Evolutionary conservation across 208 protist genomes (phyloP), one percentile per base, ranked within the genome.

Genomic region (Acanthamoeba rhysodes): DNA sequence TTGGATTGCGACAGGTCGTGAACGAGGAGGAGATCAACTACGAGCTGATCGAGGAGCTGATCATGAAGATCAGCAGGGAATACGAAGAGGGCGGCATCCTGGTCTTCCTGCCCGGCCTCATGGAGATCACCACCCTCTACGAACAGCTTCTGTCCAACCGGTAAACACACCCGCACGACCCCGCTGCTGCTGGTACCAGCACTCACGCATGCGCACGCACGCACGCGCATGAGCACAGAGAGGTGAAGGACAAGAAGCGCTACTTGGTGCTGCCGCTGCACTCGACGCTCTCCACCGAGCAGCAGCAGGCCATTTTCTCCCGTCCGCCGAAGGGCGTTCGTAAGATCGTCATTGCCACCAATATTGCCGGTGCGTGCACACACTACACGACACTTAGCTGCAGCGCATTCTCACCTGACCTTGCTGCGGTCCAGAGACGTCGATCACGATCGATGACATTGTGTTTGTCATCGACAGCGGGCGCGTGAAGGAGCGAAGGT

Each of bases 391-490:
- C 50, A 16, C 50, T 4, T 76, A 20, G n/a, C 34, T 76, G n/a
- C 34, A 76, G 8, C 10, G 29, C 68, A 20, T 14, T 76, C 14
- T 76, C 14, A 14, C 68, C 10, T 32, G 12, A 4, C 14, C 96
- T 80, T 80, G 9, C 12, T 62, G 7, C 18, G 3, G 18, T 24
- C 4, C 99, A 95, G 99, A 99, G 95, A 99, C 99, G 1, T 99
- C 98, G 66, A 98, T 99, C 85, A 99, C 99, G 45, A 99, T 99
- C 93, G 99, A 99, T 80, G 99, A 99, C 96, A 98, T 98, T 10
- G 98, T 99, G 16, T 99, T 98, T 50, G 99, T 99, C 1, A 99
- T 99, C 34, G 99, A 99, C 97, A 98, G 97, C 50, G 99, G 99
- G 64, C 98, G 98, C 78, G 97, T 97, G 2, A 99, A 99, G 96